These are phyloP conservation scores for Boechera stricta DNA, from an alignment of 345 rosid species.

Conservation along the genomic window DNA sequence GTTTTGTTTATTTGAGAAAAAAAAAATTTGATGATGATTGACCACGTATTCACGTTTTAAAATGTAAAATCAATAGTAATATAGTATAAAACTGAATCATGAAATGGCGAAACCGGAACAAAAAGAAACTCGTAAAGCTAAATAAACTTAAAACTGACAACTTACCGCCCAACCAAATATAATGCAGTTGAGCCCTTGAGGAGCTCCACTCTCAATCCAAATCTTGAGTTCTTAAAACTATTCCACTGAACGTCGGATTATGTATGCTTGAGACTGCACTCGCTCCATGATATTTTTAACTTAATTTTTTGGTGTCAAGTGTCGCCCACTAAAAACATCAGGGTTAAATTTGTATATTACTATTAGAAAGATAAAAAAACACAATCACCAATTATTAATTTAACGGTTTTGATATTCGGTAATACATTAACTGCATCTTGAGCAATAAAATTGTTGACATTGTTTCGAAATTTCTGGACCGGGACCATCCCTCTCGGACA, in stretches of 20 bases:
- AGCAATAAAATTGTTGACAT: background rate
- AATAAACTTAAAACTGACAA: background rate
- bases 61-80: background rate
- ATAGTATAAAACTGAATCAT: background rate
- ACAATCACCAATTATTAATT: background rate
- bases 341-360: background rate
- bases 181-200: slow-evolving; percentile 20
- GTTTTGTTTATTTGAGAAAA: too few relatives aligned
- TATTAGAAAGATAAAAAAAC: background rate
- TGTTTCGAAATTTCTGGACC: background rate
- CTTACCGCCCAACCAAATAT: slow-evolving; percentile 26
- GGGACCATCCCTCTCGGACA: slow-evolving; percentile 32
- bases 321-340: slow-evolving; percentile 17
- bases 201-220: background rate
- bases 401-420: background rate
- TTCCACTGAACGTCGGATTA: slow-evolving; percentile 10
- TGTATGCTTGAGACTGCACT: background rate
- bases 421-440: background rate
- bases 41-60: background rate
- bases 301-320: background rate
- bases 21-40: too few relatives aligned
- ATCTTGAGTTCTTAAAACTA: background rate
- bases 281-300: background rate
- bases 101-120: too few relatives aligned
- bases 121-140: background rate